Base-by-base conservation (phyloP, 2,329 filamentous ascomycete genomes). In the Tolypocladium sp. region DNA sequence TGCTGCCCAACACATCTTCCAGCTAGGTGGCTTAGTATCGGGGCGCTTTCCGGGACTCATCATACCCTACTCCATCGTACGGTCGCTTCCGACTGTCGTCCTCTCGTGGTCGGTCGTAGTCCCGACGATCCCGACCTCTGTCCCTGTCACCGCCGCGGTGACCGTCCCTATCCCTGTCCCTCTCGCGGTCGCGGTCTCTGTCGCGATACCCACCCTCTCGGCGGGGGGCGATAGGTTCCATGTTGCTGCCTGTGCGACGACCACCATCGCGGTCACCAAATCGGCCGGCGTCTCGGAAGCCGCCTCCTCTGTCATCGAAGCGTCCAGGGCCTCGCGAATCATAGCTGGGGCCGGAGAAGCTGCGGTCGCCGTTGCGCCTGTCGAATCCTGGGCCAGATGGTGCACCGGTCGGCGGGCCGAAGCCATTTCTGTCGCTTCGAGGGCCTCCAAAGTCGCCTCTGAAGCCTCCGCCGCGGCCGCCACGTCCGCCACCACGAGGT, bases 41-140 rank as follows among this genome's bases (percentile, higher is more conserved):
- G 63, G 85, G 83, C 62, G 87, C 70, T 73, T 88, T 88, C 60
- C 83, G 75, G 56, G 85, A 83, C 73, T 96, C 92, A 70, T 96
- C 91, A 76, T 92, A 88, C 64, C 84, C 83, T 71, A 87, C 86
- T 69, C 88, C 89, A 57, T 95, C 92, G 74, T 89, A 91, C 57
- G 86, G 81, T 71, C 87, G 84, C 79, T 90, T 83, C 71, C 84
- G 74, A 74, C 76, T 79, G 64, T 83, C 82, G 65, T 85, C 82
- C 57, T 84, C 82, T 63, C 80, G 76, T 59, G 79, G 79, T 64
- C 81, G 75, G 70, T 86, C 83, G 71, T 77, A 79, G 67, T 81
- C 63, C 12, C 63, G 62, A 42, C 57, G 55, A 30, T 59, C 60
- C 55, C 63, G 59, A 37, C 59, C 63, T 55, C 62, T 57, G 59